Evolutionary conservation across 176 grass and related monocot species (phyloP).

Genomic region (Zoysia japonica): DNA sequence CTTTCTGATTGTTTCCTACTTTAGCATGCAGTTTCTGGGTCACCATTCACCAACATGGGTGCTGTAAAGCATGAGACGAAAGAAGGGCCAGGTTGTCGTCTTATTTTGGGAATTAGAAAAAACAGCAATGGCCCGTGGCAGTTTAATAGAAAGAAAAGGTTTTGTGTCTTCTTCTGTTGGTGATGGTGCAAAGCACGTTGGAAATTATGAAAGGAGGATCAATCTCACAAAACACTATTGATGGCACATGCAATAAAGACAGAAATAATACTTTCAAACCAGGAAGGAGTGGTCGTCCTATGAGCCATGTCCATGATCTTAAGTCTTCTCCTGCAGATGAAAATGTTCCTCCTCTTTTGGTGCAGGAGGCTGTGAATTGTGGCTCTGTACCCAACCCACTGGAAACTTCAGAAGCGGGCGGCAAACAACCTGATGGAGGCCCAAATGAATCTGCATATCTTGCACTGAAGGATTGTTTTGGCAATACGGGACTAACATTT

Average conservation of each 20-base stretch:
- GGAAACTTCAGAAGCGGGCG: slow-evolving; percentile 45
- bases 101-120: slow-evolving; percentile 60
- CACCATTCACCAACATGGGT: slow-evolving; percentile 45
- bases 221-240: slow-evolving; percentile 32
- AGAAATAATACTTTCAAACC: slow-evolving; percentile 38
- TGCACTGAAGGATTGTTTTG: slow-evolving; percentile 41
- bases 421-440: slow-evolving; percentile 38
- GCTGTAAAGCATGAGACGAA: slow-evolving; percentile 49
- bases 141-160: slow-evolving; percentile 33
- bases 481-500: slow-evolving; percentile 58
- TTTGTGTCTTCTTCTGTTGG: slow-evolving; percentile 27
- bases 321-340: slow-evolving; percentile 47
- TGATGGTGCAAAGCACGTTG: slow-evolving; percentile 24
- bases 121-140: slow-evolving; percentile 51
- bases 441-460: slow-evolving; percentile 43
- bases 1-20: slow-evolving; percentile 38
- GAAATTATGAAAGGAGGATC: slow-evolving; percentile 32
- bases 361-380: slow-evolving; percentile 33
- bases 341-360: slow-evolving; percentile 35
- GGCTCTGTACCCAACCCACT: slow-evolving; percentile 24
- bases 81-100: slow-evolving; percentile 45
- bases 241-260: slow-evolving; percentile 23
- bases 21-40: slow-evolving; percentile 74
- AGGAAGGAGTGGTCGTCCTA: slow-evolving; percentile 28
- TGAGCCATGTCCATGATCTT: slow-evolving; percentile 40